A percentile compares a stretch with the other conserved stretches of the same genome.
Conservation (phyloP, 2,329 filamentous ascomycete genomes). For the Epichloe typhina region DNA sequence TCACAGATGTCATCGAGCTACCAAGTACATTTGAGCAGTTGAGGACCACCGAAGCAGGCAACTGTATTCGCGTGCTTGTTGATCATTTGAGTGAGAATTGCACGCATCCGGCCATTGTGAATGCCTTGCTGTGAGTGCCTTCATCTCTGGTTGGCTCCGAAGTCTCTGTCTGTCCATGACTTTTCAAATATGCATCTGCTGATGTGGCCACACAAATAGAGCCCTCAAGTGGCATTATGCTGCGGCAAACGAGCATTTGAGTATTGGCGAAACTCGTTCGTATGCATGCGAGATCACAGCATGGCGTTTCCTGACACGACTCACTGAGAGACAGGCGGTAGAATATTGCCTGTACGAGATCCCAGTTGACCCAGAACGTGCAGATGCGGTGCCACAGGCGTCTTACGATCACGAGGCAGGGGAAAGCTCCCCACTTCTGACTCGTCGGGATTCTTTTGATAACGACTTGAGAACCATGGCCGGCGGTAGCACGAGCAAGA, state of each 20-base stretch:
- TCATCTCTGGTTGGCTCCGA: not conserved
- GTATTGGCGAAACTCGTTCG: conserved; percentile 54
- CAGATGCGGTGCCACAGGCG: conserved; percentile 4
- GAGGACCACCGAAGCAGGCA: conserved; percentile 50
- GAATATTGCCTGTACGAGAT: conserved; percentile 65
- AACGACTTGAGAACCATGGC: conserved; percentile 12
- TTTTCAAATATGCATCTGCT: not conserved
- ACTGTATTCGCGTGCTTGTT: conserved; percentile 43
- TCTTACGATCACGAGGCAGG: conserved; percentile 28
- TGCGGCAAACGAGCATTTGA: conserved; percentile 47
- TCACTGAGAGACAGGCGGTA: conserved; percentile 61
- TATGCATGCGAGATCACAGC: conserved; percentile 70
- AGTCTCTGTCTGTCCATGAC: not conserved
- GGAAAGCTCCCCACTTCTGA: conserved; percentile 35
- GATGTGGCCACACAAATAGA: conserved; percentile 23
- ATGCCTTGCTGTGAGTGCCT: conserved; percentile 53
- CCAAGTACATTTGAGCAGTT: conserved; percentile 64
- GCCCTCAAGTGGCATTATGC: conserved; percentile 66
- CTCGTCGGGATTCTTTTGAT: conserved; percentile 16
- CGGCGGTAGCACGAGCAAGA: conserved; percentile 28
- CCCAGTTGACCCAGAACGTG: conserved; percentile 27
- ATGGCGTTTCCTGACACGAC: conserved; percentile 60
- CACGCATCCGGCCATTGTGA: conserved; percentile 57
- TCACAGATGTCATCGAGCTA: conserved; percentile 47
- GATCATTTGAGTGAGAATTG: conserved; percentile 49